Conservation (phyloP, 2,329 filamentous ascomycete genomes). For the Teratosphaeria zuluensis region DNA sequence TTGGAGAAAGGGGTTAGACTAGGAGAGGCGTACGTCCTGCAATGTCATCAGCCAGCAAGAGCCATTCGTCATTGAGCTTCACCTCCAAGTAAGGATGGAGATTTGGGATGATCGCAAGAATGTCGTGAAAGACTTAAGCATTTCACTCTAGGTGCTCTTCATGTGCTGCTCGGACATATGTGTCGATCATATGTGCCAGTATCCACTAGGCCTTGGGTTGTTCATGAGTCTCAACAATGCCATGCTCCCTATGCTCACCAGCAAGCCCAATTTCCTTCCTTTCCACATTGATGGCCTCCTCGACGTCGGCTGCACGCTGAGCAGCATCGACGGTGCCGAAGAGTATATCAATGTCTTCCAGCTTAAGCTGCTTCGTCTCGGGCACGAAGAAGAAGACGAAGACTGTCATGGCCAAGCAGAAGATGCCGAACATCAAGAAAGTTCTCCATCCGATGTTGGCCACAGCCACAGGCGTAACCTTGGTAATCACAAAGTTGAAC, state of each 20-base stretch:
- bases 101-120: too few relatives aligned
- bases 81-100: too few relatives aligned
- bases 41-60: too few relatives aligned
- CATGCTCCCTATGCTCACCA: background rate
- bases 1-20: too few relatives aligned
- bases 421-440: slow-evolving; percentile 32
- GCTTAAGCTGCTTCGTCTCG: slow-evolving; percentile 12
- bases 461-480: slow-evolving; percentile 31
- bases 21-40: too few relatives aligned
- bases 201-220: background rate
- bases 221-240: background rate
- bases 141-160: too few relatives aligned
- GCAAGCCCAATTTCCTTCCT: background rate
- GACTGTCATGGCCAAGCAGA: slow-evolving; percentile 26
- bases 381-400: slow-evolving; percentile 24
- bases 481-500: slow-evolving; percentile 27
- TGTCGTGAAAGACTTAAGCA: too few relatives aligned
- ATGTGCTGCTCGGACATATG: background rate
- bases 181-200: background rate
- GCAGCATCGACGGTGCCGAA: slow-evolving; percentile 38
- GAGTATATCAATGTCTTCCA: slow-evolving; percentile 14
- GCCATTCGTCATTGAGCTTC: too few relatives aligned
- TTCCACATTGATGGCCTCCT: background rate
- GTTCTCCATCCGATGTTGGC: slow-evolving; percentile 31
- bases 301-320: background rate